Percentiles rank a stretch among this genome's conserved stretches.
Conservation (phyloP, 2,329 filamentous ascomycete genomes). For the Trichophyton rubrum region DNA sequence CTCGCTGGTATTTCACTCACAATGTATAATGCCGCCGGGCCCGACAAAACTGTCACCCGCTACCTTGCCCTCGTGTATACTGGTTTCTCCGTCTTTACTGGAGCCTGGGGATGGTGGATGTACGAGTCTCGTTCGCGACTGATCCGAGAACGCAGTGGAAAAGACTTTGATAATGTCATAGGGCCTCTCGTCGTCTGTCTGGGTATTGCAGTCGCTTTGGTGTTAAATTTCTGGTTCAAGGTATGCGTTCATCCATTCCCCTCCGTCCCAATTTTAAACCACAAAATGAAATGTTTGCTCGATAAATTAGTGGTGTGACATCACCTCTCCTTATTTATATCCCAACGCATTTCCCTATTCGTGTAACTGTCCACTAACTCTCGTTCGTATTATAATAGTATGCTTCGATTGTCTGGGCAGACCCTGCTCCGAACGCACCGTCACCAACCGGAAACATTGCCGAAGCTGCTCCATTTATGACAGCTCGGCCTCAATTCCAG, state of each 20-base stretch:
- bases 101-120: slow-evolving; percentile 76
- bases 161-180: slow-evolving; percentile 80
- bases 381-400: slow-evolving; percentile 15
- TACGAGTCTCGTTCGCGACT: slow-evolving; percentile 62
- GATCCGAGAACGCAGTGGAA: slow-evolving; percentile 75
- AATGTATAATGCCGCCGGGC: slow-evolving; percentile 76
- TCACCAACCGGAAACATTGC: background rate
- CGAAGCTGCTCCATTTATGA: background rate
- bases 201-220: slow-evolving; percentile 63
- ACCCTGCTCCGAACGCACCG: background rate
- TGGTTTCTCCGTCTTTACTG: slow-evolving; percentile 66
- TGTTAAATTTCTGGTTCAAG: slow-evolving; percentile 83
- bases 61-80: slow-evolving; percentile 75
- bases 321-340: background rate
- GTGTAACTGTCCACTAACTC: background rate
- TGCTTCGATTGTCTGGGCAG: slow-evolving; percentile 15
- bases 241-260: slow-evolving; percentile 16
- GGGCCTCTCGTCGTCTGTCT: slow-evolving; percentile 75
- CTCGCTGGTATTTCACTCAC: slow-evolving; percentile 73
- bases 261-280: no score
- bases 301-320: background rate
- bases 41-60: slow-evolving; percentile 59
- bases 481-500: background rate
- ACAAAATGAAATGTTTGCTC: background rate
- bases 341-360: background rate